phyloP scores from a whole-genome alignment of 176 grass and related monocot genomes.

The Triticum urartu region DNA sequence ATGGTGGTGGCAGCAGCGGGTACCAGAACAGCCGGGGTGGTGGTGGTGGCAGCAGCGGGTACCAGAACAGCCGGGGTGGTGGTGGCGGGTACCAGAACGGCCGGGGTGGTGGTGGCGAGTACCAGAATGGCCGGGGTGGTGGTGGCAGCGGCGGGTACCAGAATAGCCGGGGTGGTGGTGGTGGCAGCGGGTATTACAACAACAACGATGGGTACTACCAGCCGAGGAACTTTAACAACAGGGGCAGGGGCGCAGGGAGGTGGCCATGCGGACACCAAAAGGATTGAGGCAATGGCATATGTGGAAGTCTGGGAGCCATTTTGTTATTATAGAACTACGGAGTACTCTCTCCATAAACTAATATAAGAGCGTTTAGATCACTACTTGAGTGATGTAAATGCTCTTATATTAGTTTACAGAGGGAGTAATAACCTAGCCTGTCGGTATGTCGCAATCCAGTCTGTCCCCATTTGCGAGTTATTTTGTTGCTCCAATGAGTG shows the following conservation, averaged over 20 bases:
- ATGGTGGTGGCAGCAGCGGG: not conserved
- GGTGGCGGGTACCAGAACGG: conserved; percentile 21
- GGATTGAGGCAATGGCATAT: too few relatives aligned
- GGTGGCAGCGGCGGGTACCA: not conserved
- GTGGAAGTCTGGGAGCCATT: too few relatives aligned
- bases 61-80: conserved; percentile 19
- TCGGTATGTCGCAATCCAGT: too few relatives aligned
- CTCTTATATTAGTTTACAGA: too few relatives aligned
- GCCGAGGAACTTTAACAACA: conserved; percentile 50
- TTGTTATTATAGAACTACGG: too few relatives aligned
- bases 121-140: not conserved
- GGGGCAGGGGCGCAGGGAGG: conserved; percentile 4
- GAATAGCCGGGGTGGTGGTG: not conserved
- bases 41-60: not conserved
- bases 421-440: too few relatives aligned
- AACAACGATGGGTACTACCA: conserved; percentile 53
- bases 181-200: conserved; percentile 37
- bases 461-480: too few relatives aligned
- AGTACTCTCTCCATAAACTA: too few relatives aligned
- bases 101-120: not conserved
- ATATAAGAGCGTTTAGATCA: too few relatives aligned
- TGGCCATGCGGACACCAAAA: too few relatives aligned
- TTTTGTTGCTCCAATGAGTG: too few relatives aligned
- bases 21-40: conserved; percentile 9
- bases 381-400: too few relatives aligned